Evolutionary conservation across 2,329 filamentous ascomycete species (phyloP), one percentile per base, ranked within the genome.

Genomic region (Hortaea werneckii): DNA sequence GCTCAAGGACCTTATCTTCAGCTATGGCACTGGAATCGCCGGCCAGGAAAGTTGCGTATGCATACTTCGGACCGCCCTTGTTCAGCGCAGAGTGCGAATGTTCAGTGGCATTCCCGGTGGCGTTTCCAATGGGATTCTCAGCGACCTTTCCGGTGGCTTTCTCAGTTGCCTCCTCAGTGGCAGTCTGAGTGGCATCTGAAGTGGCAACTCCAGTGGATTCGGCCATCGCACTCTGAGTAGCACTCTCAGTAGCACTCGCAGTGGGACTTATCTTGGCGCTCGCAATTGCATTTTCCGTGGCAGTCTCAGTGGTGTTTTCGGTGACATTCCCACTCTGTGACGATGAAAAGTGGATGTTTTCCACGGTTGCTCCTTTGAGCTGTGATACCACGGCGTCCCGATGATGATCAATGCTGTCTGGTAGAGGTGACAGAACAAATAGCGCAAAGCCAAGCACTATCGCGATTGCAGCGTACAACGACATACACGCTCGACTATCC

Each of bases 31-130:
- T 38, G 4, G 40, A 39, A 30, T 50, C 48, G 7, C 44, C 44
- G 10, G 57, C 53, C 5, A 61, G 46, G 41, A 61, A 60, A 4
- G 60, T 62, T 1, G 55, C 58, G 38, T 56, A 62, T 6, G 60
- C 60, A 38, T 54, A 50, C 32, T 54, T 56, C 3, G 55, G 47
- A 3, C 32, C 32, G 8, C 9, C 32, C 32, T 9, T 35, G 32
- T 35, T 35, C 9, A 35, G 32, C 20, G 20, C 20, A 20, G 20
- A 20, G 20, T 4, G 20, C 20, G 20, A 20, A 2, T 20, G 20
- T 20, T 4, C 20, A 20, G 20, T 20, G 20, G 20, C 20, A 20
- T 20, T 20, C 2, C 20, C 20, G 20, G 20, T 20, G 20, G 20
- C 20, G 4, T 20, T 20, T 20, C 20, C 20, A 20, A 20, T 20